Conservation (phyloP, 169 alveolate genomes). For the Eimeria zaria region DNA sequence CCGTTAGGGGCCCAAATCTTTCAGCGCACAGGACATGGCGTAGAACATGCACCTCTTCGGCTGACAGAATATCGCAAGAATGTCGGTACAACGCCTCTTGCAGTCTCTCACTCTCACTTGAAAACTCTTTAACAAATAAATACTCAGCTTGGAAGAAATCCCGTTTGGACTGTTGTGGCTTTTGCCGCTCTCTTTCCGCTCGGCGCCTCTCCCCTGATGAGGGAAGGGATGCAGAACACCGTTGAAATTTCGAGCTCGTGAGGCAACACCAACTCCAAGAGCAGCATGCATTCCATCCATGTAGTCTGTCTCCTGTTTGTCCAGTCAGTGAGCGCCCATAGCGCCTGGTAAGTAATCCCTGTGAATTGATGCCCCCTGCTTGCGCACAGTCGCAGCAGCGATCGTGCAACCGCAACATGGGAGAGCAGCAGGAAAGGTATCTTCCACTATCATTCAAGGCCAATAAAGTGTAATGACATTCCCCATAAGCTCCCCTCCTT, state of each 20-base stretch:
- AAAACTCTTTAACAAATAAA: neutral
- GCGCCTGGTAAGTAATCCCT: neutral
- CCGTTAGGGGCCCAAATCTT: slow-evolving; percentile 21
- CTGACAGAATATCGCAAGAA: neutral
- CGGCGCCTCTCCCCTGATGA: neutral
- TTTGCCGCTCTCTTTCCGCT: neutral
- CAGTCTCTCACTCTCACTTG: neutral
- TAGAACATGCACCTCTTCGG: slow-evolving; percentile 4
- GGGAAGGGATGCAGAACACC: neutral
- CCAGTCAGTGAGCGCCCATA: neutral
- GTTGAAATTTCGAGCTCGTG: neutral
- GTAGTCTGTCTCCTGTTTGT: neutral
- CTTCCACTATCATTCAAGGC: neutral
- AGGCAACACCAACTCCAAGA: slow-evolving; percentile 9
- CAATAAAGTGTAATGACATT: neutral
- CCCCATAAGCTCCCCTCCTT: neutral
- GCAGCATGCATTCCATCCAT: neutral
- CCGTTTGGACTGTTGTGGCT: neutral
- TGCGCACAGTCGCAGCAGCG: neutral
- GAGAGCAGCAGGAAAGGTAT: neutral
- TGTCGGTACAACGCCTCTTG: slow-evolving; percentile 3
- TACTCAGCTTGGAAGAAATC: neutral
- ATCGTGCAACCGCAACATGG: neutral
- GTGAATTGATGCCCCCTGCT: neutral
- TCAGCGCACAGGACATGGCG: slow-evolving; percentile 48